A percentile compares a stretch with the other conserved stretches of the same genome.
Evolutionary conservation across 306 rosid species (phyloP).

Genomic region (Quillaja saponaria): DNA sequence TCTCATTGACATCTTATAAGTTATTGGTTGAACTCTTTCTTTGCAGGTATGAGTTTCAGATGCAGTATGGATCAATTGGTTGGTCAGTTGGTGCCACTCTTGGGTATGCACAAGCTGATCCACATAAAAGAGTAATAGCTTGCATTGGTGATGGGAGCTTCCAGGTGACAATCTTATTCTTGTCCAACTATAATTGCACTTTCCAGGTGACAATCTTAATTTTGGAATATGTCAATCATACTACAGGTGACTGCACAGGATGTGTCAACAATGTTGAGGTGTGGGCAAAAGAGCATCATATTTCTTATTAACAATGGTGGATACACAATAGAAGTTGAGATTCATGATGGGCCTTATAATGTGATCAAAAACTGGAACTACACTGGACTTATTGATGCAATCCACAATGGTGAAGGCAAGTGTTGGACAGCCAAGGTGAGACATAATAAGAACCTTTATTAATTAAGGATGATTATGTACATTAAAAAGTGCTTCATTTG

Average conservation of each 20-base stretch:
- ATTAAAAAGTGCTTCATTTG: too few relatives aligned
- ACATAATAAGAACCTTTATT: too few relatives aligned
- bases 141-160: background rate
- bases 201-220: too few relatives aligned
- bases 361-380: background rate
- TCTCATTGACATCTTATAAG: too few relatives aligned
- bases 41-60: constrained; percentile 27
- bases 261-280: background rate
- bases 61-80: constrained; percentile 28
- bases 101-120: background rate
- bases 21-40: background rate
- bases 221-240: too few relatives aligned
- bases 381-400: background rate
- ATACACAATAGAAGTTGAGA: background rate
- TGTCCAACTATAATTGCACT: too few relatives aligned
- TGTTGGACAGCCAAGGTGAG: background rate
- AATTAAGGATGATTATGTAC: too few relatives aligned
- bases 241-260: background rate
- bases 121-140: background rate
- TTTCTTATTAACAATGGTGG: background rate
- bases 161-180: background rate
- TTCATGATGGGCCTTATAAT: background rate
- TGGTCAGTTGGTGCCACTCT: background rate
- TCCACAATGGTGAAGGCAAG: background rate
- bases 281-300: background rate